Evolutionary conservation across 2,329 filamentous ascomycete species (phyloP).

Genomic region (Myrmaecium sp.): DNA sequence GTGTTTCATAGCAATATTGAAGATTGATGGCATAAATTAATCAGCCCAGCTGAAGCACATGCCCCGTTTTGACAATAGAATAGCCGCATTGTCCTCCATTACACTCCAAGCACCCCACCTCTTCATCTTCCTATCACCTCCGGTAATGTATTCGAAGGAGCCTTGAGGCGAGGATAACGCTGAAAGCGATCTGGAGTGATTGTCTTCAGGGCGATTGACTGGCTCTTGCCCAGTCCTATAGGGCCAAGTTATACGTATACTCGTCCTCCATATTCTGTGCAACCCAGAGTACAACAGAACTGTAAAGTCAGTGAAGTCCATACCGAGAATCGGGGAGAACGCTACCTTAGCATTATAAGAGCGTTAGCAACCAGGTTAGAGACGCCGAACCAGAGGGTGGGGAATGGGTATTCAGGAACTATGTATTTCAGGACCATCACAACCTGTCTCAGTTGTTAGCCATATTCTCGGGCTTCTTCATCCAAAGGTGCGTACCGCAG

Average conservation of each 20-base stretch:
- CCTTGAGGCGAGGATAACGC: too few relatives aligned
- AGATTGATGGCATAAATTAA: too few relatives aligned
- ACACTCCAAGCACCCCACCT: too few relatives aligned
- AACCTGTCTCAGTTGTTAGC: conserved; percentile 21
- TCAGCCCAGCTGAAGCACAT: too few relatives aligned
- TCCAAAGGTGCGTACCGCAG: conserved; percentile 30
- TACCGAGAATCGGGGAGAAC: conserved; percentile 5
- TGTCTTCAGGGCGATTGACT: too few relatives aligned
- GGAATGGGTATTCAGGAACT: conserved; percentile 40
- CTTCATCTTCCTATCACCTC: too few relatives aligned
- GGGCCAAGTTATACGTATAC: conserved; percentile 51
- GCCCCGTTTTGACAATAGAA: too few relatives aligned
- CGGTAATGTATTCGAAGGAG: too few relatives aligned
- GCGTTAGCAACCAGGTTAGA: conserved; percentile 49
- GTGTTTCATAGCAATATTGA: too few relatives aligned
- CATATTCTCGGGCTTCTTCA: not conserved
- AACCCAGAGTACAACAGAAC: conserved; percentile 49
- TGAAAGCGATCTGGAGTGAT: too few relatives aligned
- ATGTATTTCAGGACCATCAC: conserved; percentile 54
- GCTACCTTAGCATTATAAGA: conserved; percentile 50
- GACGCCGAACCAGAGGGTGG: conserved; percentile 49
- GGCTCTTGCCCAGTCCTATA: too few relatives aligned
- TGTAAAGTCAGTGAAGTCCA: conserved; percentile 12
- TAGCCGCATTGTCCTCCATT: too few relatives aligned
- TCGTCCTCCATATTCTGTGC: conserved; percentile 59